Conservation (phyloP, 805 yeast genomes). For the Starmera caribaea region DNA sequence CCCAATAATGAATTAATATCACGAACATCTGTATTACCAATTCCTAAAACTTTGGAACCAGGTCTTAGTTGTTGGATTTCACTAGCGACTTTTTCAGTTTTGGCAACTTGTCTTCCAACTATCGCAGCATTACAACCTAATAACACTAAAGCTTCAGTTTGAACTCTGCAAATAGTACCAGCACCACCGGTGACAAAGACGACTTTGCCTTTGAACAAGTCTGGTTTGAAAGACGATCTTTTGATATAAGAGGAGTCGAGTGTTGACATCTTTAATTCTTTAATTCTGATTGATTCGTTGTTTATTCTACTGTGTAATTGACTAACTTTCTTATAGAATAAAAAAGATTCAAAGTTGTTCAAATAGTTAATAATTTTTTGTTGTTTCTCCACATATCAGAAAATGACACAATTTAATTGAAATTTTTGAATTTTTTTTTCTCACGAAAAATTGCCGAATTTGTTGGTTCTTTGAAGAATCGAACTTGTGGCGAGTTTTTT, state of each 20-base stretch:
- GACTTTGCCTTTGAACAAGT: slow-evolving; percentile 72
- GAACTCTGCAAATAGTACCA: slow-evolving; percentile 90
- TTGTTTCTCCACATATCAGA: no score
- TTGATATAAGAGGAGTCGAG: slow-evolving; percentile 19
- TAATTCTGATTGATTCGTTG: no score
- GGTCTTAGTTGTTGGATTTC: slow-evolving; percentile 50
- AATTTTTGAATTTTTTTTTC: no score
- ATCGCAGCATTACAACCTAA: slow-evolving; percentile 86
- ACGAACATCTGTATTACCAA: slow-evolving; percentile 74
- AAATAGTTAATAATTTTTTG: no score
- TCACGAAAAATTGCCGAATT: no score
- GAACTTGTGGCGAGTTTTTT: no score
- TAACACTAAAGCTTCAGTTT: slow-evolving; percentile 71
- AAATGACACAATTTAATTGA: no score
- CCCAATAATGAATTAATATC: slow-evolving; percentile 43
- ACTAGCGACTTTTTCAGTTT: slow-evolving; percentile 56
- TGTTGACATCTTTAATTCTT: slow-evolving; percentile 6
- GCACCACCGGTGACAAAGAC: slow-evolving; percentile 94
- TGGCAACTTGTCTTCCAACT: slow-evolving; percentile 64
- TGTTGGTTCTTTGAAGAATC: no score
- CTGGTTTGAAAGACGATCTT: slow-evolving; percentile 38
- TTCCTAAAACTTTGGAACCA: slow-evolving; percentile 60
- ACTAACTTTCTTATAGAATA: no score
- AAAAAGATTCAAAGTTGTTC: no score
- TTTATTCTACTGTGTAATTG: no score